These are phyloP conservation scores for Mycogone perniciosa DNA, from an alignment of 2,329 filamentous ascomycete species.

Conservation along the genomic window DNA sequence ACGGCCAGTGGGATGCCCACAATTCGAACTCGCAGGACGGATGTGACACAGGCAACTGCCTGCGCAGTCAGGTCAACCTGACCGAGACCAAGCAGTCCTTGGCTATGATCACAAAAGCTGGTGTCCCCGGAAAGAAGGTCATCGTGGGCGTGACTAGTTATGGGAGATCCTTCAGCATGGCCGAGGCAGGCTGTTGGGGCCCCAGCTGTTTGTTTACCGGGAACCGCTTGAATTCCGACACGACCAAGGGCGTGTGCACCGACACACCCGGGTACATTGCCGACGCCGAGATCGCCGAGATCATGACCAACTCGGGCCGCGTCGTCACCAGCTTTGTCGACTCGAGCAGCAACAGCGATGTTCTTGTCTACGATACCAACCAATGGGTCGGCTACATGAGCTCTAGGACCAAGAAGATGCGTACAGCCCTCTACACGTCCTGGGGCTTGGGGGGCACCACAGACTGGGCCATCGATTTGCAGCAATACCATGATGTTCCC, in stretches of 20 bases:
- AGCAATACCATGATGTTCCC: conserved; percentile 17
- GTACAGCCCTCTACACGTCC: conserved; percentile 9
- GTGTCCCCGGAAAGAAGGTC: conserved; percentile 23
- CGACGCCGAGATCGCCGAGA: conserved; percentile 23
- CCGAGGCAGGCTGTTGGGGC: conserved; percentile 16
- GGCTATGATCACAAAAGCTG: conserved; percentile 31
- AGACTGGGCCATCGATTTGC: conserved; percentile 19
- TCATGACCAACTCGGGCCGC: conserved; percentile 10
- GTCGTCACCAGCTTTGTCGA: conserved; percentile 12
- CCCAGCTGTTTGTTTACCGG: conserved; percentile 20
- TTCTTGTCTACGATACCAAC: conserved; percentile 16
- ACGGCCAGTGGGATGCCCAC: conserved; percentile 1
- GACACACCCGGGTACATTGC: conserved; percentile 24
- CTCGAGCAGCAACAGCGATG: conserved; percentile 12
- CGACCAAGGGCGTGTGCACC: conserved; percentile 23
- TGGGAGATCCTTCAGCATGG: conserved; percentile 26
- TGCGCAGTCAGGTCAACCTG: conserved; percentile 30
- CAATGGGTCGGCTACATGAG: conserved; percentile 19
- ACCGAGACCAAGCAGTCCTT: conserved; percentile 30
- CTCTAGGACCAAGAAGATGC: conserved; percentile 5
- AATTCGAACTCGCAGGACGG: conserved; percentile 21
- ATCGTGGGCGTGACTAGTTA: conserved; percentile 27
- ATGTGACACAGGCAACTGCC: conserved; percentile 27
- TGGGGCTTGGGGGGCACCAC: conserved; percentile 18
- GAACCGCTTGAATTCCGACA: conserved; percentile 13